Percentiles rank a stretch among this genome's conserved stretches.
phyloP scores from a whole-genome alignment of 768 basidiomycete genomes.

The Suillus lakei region DNA sequence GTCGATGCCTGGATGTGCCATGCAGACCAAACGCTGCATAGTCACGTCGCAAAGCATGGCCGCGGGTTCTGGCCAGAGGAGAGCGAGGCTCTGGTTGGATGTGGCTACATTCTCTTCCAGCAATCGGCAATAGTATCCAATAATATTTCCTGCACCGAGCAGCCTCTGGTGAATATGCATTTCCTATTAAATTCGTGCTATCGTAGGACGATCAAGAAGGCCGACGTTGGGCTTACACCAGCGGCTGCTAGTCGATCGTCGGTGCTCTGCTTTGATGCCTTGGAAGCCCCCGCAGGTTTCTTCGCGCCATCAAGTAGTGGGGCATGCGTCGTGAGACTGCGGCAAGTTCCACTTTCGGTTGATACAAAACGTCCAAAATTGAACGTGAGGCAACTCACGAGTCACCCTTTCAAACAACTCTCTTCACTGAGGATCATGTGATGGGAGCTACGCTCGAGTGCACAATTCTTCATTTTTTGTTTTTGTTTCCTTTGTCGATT shows the following conservation, averaged over 20 bases:
- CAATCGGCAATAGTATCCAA: constrained; percentile 2
- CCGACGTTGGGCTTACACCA: constrained; percentile 78
- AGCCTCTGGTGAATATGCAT: constrained; percentile 58
- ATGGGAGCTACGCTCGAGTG: constrained; percentile 89
- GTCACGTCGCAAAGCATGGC: constrained; percentile 62
- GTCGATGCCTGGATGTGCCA: constrained; percentile 99
- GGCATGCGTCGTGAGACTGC: constrained; percentile 30
- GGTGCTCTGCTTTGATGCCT: constrained; percentile 18
- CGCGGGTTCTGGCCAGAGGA: constrained; percentile 80
- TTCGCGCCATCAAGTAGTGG: constrained; percentile 21
- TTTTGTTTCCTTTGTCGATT: constrained; percentile 20
- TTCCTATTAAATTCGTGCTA: constrained; percentile 12
- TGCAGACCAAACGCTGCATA: constrained; percentile 81
- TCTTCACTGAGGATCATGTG: constrained; percentile 68
- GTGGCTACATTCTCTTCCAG: constrained; percentile 81
- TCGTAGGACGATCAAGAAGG: constrained; percentile 88
- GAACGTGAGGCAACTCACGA: constrained; percentile 35
- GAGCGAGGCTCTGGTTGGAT: constrained; percentile 83
- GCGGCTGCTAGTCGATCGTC: constrained; percentile 49
- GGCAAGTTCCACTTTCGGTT: constrained; percentile 60
- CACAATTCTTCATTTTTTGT: constrained; percentile 51
- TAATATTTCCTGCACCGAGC: constrained; percentile 28
- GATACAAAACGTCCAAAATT: constrained; percentile 96
- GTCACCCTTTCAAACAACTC: constrained; percentile 86
- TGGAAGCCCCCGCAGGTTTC: constrained; percentile 69